Percentiles rank a stretch among this genome's conserved stretches.
Evolutionary conservation across 2,329 filamentous ascomycete species (phyloP).

Genomic region (Penicillium sp.): DNA sequence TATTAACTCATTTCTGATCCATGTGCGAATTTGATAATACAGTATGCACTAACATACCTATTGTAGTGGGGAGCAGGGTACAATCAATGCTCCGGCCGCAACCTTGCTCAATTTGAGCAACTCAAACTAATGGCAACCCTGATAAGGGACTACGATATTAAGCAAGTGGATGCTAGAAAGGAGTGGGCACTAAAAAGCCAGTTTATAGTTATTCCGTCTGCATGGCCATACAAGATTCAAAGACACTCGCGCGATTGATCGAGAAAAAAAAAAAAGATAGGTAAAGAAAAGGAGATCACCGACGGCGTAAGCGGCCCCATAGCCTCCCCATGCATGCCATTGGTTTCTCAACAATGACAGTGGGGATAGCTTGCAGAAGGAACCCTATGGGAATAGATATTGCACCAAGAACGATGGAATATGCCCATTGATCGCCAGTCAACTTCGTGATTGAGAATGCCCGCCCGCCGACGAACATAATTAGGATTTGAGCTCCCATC

Average conservation of each 20-base stretch:
- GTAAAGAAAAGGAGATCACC: neutral
- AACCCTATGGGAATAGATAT: slow-evolving; percentile 52
- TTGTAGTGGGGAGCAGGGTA: slow-evolving; percentile 40
- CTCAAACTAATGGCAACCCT: slow-evolving; percentile 37
- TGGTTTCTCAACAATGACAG: slow-evolving; percentile 3
- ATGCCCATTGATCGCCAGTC: slow-evolving; percentile 55
- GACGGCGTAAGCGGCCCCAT: neutral
- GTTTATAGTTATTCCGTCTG: neutral
- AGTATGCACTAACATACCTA: neutral
- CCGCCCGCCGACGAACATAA: slow-evolving; percentile 58
- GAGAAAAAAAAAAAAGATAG: neutral
- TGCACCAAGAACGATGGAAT: slow-evolving; percentile 52
- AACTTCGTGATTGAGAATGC: slow-evolving; percentile 55
- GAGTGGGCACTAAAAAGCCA: neutral
- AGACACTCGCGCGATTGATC: neutral
- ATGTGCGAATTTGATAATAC: slow-evolving; percentile 7
- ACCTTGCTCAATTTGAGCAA: slow-evolving; percentile 40
- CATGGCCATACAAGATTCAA: neutral
- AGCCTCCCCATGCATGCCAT: neutral
- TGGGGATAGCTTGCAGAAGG: slow-evolving; percentile 1
- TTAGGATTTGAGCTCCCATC: slow-evolving; percentile 57
- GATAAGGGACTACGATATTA: slow-evolving; percentile 36
- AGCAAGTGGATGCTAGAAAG: slow-evolving; percentile 24
- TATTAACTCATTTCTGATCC: slow-evolving; percentile 14
- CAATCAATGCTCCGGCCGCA: slow-evolving; percentile 37